Evolutionary conservation across 2,329 filamentous ascomycete species (phyloP).

Genomic region (Thelonectria olida): DNA sequence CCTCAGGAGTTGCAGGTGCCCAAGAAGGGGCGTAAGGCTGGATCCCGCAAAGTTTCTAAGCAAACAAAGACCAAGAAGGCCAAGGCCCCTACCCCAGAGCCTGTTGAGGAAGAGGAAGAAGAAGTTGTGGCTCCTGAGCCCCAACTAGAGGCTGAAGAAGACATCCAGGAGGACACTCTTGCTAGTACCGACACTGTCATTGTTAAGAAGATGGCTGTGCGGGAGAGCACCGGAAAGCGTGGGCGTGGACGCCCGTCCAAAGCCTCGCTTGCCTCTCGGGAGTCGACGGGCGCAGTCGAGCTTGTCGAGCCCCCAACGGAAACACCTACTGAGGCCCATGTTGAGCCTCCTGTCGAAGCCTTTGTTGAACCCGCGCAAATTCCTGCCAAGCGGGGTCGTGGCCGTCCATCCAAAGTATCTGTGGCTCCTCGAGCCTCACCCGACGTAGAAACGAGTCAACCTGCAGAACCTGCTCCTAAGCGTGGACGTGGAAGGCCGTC

Average conservation of each 20-base stretch:
- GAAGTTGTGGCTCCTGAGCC: conserved; percentile 28
- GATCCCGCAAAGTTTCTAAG: conserved; percentile 62
- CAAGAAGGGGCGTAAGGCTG: conserved; percentile 65
- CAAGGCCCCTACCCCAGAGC: conserved; percentile 45
- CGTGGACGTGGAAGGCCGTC: conserved; percentile 43
- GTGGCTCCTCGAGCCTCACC: conserved; percentile 36
- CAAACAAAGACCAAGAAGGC: conserved; percentile 58
- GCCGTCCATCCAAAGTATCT: conserved; percentile 46
- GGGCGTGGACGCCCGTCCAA: conserved; percentile 43
- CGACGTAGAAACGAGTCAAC: conserved; percentile 31
- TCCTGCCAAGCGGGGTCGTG: conserved; percentile 42
- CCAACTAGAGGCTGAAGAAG: conserved; percentile 12
- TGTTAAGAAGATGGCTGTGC: conserved; percentile 46
- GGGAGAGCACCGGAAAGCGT: conserved; percentile 34
- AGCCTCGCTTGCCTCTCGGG: conserved; percentile 41
- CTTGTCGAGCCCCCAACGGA: conserved; percentile 30
- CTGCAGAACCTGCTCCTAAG: conserved; percentile 37
- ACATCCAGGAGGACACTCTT: conserved; percentile 49
- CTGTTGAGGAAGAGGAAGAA: conserved; percentile 35
- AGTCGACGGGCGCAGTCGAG: conserved; percentile 38
- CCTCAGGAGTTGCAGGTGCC: conserved; percentile 53
- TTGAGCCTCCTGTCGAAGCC: not conserved
- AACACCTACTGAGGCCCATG: conserved; percentile 12
- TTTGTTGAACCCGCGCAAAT: conserved; percentile 13
- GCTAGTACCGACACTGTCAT: conserved; percentile 53